Conservation (phyloP, 768 basidiomycete species). For the Hydnomerulius pinastri region DNA sequence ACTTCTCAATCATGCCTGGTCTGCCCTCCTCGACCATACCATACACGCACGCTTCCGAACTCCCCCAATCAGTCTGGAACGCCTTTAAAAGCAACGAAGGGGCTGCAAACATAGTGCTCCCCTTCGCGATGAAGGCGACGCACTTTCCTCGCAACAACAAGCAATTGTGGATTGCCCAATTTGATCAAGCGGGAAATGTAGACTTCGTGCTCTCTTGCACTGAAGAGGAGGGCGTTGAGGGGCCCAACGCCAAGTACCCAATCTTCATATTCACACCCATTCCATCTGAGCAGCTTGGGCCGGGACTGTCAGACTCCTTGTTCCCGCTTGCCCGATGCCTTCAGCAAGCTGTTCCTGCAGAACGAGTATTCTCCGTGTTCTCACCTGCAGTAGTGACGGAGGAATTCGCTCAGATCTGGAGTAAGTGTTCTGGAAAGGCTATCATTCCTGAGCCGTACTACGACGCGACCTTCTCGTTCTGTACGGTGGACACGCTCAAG, state of each 20-base stretch:
- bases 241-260: too few relatives aligned
- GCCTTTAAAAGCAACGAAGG: conserved; percentile 31
- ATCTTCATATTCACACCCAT: conserved; percentile 60
- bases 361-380: conserved; percentile 68
- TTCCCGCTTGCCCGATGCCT: conserved; percentile 43
- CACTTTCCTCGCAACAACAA: conserved; percentile 5
- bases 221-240: conserved; percentile 50
- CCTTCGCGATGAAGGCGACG: conserved; percentile 37
- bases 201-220: conserved; percentile 61
- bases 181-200: conserved; percentile 12
- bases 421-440: conserved; percentile 42
- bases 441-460: conserved; percentile 54
- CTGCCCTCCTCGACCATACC: not conserved
- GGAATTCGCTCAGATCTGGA: conserved; percentile 53
- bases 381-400: conserved; percentile 48
- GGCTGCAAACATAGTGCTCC: conserved; percentile 42
- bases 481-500: conserved; percentile 48
- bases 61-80: conserved; percentile 31
- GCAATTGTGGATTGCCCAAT: conserved; percentile 36
- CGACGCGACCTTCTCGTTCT: conserved; percentile 56
- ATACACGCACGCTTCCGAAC: conserved; percentile 8
- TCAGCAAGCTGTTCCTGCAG: conserved; percentile 29
- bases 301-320: conserved; percentile 44
- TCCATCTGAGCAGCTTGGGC: conserved; percentile 39
- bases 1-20: conserved; percentile 16